These are phyloP conservation scores for Chalciporus piperatus DNA, from an alignment of 768 basidiomycete genomes.

Conservation along the genomic window DNA sequence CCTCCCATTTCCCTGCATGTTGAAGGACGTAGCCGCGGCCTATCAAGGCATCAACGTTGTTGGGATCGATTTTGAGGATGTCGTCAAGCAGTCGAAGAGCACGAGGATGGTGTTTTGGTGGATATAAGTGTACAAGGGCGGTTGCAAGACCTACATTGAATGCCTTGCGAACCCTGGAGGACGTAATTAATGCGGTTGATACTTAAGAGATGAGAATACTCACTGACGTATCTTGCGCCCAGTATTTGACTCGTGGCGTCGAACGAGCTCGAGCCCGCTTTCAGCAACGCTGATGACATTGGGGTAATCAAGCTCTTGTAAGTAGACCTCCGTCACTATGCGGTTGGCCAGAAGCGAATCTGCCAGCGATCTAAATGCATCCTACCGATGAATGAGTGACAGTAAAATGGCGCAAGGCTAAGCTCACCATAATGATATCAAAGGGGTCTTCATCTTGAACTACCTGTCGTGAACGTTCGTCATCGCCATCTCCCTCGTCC, in stretches of 20 bases:
- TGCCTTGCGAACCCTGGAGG: constrained; percentile 56
- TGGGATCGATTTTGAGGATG: constrained; percentile 59
- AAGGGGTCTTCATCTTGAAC: constrained; percentile 50
- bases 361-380: constrained; percentile 46
- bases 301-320: constrained; percentile 68
- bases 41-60: constrained; percentile 66
- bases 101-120: constrained; percentile 85
- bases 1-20: constrained; percentile 59
- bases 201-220: constrained; percentile 13
- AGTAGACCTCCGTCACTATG: constrained; percentile 62
- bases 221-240: constrained; percentile 54
- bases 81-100: constrained; percentile 74
- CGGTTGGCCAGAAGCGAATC: constrained; percentile 67
- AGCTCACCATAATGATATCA: constrained; percentile 58
- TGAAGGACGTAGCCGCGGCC: constrained; percentile 74
- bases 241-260: constrained; percentile 50
- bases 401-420: neutral
- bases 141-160: constrained; percentile 73
- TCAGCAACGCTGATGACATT: constrained; percentile 72
- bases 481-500: constrained; percentile 25
- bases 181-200: neutral
- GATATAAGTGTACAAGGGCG: constrained; percentile 78
- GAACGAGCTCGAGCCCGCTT: constrained; percentile 58
- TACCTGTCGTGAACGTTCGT: constrained; percentile 5
- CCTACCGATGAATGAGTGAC: constrained; percentile 38